A percentile compares a stretch with the other conserved stretches of the same genome.
These are phyloP conservation scores for Cutaneotrichosporon mucoides DNA, from an alignment of 1,284 basidiomycete species.

Conservation along the genomic window DNA sequence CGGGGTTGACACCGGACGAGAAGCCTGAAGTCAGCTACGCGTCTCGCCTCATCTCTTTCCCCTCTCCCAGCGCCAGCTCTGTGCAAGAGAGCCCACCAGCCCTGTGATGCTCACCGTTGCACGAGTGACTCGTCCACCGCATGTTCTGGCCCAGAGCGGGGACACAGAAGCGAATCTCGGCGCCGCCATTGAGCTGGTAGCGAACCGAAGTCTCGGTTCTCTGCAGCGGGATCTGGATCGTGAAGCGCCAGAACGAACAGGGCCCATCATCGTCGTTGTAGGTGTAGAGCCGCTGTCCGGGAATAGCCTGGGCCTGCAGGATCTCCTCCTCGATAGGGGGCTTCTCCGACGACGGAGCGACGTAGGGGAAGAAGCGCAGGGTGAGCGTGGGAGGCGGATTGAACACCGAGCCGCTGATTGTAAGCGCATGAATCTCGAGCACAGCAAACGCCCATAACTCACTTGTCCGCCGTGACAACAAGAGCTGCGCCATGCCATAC, in stretches of 20 bases:
- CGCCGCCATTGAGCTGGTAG: constrained; percentile 75
- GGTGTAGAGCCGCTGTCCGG: constrained; percentile 73
- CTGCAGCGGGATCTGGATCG: constrained; percentile 74
- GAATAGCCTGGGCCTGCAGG: constrained; percentile 40
- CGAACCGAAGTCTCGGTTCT: constrained; percentile 69
- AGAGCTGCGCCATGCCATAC: constrained; percentile 84
- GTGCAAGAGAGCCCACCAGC: too few relatives aligned
- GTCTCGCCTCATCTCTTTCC: too few relatives aligned
- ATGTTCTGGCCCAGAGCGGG: constrained; percentile 80
- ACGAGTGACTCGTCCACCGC: constrained; percentile 74
- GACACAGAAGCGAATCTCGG: constrained; percentile 74
- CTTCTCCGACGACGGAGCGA: constrained; percentile 6
- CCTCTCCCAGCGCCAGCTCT: too few relatives aligned
- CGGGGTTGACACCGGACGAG: constrained; percentile 51
- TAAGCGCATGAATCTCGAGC: background rate
- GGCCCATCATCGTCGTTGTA: constrained; percentile 66
- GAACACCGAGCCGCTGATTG: constrained; percentile 60
- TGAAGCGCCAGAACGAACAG: constrained; percentile 92
- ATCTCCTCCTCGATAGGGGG: constrained; percentile 1
- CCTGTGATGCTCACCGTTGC: constrained; percentile 48
- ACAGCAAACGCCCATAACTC: constrained; percentile 4
- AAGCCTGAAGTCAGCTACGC: constrained; percentile 43
- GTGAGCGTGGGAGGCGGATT: constrained; percentile 68
- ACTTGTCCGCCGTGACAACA: constrained; percentile 59
- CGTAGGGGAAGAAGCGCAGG: constrained; percentile 53